Evolutionary conservation across 1,284 basidiomycete species (phyloP).

Genomic region (Cystobasidium sp.): DNA sequence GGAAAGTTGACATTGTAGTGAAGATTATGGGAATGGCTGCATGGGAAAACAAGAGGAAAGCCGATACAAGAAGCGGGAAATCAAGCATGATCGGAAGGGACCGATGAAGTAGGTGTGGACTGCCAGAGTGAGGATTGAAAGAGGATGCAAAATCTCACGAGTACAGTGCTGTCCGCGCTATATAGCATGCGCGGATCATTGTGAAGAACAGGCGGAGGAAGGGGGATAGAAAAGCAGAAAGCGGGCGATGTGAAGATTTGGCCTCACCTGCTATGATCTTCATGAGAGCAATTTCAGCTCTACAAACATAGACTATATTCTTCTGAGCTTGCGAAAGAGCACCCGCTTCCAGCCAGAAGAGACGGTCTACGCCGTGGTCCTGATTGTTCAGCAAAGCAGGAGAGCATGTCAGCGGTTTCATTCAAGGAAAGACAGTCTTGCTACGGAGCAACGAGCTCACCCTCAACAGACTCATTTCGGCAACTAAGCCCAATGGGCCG

Average conservation of each 20-base stretch:
- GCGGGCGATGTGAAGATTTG: not conserved
- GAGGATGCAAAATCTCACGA: too few species aligned
- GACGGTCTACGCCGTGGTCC: slow-evolving; percentile 98
- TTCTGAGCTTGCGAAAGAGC: slow-evolving; percentile 77
- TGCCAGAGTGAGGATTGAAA: too few species aligned
- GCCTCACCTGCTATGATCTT: slow-evolving; percentile 83
- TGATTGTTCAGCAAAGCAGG: slow-evolving; percentile 56
- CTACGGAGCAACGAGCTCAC: slow-evolving; percentile 59
- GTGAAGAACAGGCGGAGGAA: not conserved
- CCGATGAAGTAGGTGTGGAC: too few species aligned
- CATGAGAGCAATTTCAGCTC: slow-evolving; percentile 82
- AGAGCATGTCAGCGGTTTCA: not conserved
- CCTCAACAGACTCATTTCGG: slow-evolving; percentile 88
- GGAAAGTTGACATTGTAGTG: not conserved
- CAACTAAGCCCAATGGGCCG: slow-evolving; percentile 89
- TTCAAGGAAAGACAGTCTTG: not conserved
- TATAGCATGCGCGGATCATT: too few species aligned
- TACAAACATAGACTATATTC: slow-evolving; percentile 91
- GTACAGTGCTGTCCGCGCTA: too few species aligned
- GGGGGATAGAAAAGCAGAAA: not conserved
- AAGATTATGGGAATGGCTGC: too few species aligned
- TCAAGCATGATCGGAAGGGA: not conserved
- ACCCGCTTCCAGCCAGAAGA: slow-evolving; percentile 97
- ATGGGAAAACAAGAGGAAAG: not conserved
- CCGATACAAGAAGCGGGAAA: not conserved